These are phyloP conservation scores for Cladosporium colombiae DNA, from an alignment of 2,329 filamentous ascomycete genomes.

Conservation along the genomic window DNA sequence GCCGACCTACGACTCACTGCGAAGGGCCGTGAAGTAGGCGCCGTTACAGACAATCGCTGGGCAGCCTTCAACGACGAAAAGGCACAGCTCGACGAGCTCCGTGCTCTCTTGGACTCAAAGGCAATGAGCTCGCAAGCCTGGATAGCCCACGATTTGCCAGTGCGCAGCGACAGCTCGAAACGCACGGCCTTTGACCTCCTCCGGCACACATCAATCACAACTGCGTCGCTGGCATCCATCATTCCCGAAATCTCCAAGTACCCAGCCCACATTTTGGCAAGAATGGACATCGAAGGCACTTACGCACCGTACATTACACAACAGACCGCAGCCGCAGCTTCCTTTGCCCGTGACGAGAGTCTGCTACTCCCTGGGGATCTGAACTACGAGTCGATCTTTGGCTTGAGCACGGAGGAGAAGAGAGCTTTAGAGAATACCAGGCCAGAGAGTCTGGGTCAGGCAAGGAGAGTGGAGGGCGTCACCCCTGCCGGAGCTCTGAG, in stretches of 20 bases:
- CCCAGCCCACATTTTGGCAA: conserved; percentile 59
- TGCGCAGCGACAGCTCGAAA: conserved; percentile 65
- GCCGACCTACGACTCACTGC: conserved; percentile 83
- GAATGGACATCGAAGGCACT: conserved; percentile 77
- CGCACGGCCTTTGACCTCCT: conserved; percentile 80
- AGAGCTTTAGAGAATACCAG: conserved; percentile 66
- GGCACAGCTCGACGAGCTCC: conserved; percentile 67
- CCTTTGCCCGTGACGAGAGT: conserved; percentile 74
- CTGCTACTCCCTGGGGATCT: conserved; percentile 71
- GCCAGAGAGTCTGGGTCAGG: conserved; percentile 87
- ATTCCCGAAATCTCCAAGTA: conserved; percentile 61
- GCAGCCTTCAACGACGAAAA: conserved; percentile 64
- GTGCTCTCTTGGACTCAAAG: conserved; percentile 59
- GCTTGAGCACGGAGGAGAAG: conserved; percentile 78
- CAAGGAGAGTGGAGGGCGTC: conserved; percentile 80
- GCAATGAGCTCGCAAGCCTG: conserved; percentile 64
- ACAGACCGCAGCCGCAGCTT: conserved; percentile 66
- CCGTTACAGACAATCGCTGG: conserved; percentile 82
- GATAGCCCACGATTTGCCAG: conserved; percentile 68
- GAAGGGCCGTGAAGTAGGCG: conserved; percentile 72
- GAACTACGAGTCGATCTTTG: conserved; percentile 72
- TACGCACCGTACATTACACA: conserved; percentile 85
- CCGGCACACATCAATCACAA: conserved; percentile 61
- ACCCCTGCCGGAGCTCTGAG: conserved; percentile 54
- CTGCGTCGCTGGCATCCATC: conserved; percentile 57